Evolutionary conservation across 106 monocot species (phyloP).

Genomic region (Platanthera zijinensis): DNA sequence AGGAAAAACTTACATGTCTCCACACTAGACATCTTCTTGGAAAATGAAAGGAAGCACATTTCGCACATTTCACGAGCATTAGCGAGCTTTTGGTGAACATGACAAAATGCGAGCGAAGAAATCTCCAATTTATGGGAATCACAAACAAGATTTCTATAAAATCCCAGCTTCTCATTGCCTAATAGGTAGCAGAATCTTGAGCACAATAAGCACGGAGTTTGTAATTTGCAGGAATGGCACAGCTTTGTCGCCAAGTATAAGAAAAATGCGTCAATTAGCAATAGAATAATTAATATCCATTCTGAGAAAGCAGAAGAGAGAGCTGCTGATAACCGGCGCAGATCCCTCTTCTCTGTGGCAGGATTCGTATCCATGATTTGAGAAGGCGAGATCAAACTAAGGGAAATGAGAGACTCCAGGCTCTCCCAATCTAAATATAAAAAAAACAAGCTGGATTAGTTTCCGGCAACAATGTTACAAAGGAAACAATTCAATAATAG

Average conservation of each 20-base stretch:
- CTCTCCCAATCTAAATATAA: background rate
- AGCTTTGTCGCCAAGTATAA: conserved; percentile 63
- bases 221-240: conserved; percentile 52
- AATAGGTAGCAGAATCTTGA: conserved; percentile 75
- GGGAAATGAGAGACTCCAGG: background rate
- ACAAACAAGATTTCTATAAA: conserved; percentile 60
- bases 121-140: conserved; percentile 66
- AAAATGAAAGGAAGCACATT: conserved; percentile 42
- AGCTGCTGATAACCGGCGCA: conserved; percentile 22
- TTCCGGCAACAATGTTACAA: no score
- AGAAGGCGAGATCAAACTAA: background rate
- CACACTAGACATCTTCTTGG: conserved; percentile 23
- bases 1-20: conserved; percentile 29
- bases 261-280: conserved; percentile 44
- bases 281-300: conserved; percentile 64
- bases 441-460: background rate
- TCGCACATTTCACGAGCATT: conserved; percentile 52
- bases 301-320: conserved; percentile 62
- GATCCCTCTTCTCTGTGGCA: background rate
- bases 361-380: background rate
- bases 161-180: conserved; percentile 37
- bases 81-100: conserved; percentile 49
- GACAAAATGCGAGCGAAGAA: conserved; percentile 49
- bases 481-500: no score
- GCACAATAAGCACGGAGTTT: conserved; percentile 71